A percentile compares a stretch with the other conserved stretches of the same genome.
phyloP scores from a whole-genome alignment of 129 eudicot genomes.

The Pittosporum tobira region DNA sequence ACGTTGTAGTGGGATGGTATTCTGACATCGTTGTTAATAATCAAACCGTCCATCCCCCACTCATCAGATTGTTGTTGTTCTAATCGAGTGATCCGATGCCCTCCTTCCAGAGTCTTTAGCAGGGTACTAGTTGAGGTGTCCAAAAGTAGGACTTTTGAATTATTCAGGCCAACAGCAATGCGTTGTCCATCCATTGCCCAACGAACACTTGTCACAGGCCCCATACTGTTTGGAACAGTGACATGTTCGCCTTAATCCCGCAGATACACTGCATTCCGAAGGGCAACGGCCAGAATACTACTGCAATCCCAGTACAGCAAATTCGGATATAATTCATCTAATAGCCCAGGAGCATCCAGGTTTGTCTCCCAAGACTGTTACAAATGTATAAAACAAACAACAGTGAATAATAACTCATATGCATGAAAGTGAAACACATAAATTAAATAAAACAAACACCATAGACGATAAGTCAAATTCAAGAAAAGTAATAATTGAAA shows the following conservation, averaged over 20 bases:
- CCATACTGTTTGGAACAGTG: conserved; percentile 29
- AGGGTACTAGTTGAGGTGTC: conserved; percentile 28
- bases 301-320: conserved; percentile 54
- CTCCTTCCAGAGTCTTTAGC: conserved; percentile 47
- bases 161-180: conserved; percentile 50
- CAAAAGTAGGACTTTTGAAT: conserved; percentile 52
- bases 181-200: conserved; percentile 61
- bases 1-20: conserved; percentile 29
- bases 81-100: conserved; percentile 55
- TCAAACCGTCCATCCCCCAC: conserved; percentile 45
- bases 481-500: no score
- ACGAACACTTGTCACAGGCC: conserved; percentile 55
- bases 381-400: background rate
- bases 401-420: background rate
- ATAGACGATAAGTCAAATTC: no score
- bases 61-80: conserved; percentile 51
- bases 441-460: no score
- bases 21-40: conserved; percentile 57
- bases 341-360: conserved; percentile 59
- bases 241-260: conserved; percentile 66
- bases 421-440: background rate
- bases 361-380: conserved; percentile 41
- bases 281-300: conserved; percentile 46
- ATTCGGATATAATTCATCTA: conserved; percentile 56
- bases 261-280: conserved; percentile 42